Conservation (phyloP, 768 basidiomycete genomes). For the Melanogaster broomeanus region DNA sequence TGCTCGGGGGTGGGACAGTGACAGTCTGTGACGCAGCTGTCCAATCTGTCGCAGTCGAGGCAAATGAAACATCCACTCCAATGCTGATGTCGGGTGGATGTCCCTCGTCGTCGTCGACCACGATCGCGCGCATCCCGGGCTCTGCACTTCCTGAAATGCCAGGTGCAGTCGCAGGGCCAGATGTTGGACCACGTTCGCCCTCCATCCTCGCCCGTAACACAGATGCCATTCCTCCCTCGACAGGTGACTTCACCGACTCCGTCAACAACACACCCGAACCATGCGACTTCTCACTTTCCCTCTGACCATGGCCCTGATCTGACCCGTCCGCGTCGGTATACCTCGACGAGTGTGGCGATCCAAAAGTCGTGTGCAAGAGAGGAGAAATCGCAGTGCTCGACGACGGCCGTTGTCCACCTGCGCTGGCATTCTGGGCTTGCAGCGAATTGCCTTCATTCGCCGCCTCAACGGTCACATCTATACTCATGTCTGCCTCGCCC, state of each 20-base stretch:
- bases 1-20: slow-evolving; percentile 15
- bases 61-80: slow-evolving; percentile 1
- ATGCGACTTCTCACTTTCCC: slow-evolving; percentile 8
- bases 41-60: neutral
- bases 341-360: slow-evolving; percentile 38
- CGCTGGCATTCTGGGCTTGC: slow-evolving; percentile 10
- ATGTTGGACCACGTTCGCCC: slow-evolving; percentile 1
- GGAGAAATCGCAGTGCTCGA: slow-evolving; percentile 30
- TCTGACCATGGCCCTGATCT: slow-evolving; percentile 21
- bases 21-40: slow-evolving; percentile 4
- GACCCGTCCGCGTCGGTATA: slow-evolving; percentile 30
- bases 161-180: neutral
- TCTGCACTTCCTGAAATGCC: neutral
- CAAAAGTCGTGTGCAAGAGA: slow-evolving; percentile 43
- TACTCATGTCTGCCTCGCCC: slow-evolving; percentile 5
- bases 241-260: slow-evolving; percentile 14
- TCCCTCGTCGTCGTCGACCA: slow-evolving; percentile 17
- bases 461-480: slow-evolving; percentile 12
- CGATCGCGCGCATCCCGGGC: slow-evolving; percentile 9
- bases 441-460: slow-evolving; percentile 9
- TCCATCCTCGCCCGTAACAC: slow-evolving; percentile 17
- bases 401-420: neutral
- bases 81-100: slow-evolving; percentile 6
- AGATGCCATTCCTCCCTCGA: slow-evolving; percentile 21
- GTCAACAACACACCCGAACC: slow-evolving; percentile 10